These are phyloP conservation scores for Aspergillus fumigatus DNA, from an alignment of 2,329 filamentous ascomycete species.

Conservation along the genomic window DNA sequence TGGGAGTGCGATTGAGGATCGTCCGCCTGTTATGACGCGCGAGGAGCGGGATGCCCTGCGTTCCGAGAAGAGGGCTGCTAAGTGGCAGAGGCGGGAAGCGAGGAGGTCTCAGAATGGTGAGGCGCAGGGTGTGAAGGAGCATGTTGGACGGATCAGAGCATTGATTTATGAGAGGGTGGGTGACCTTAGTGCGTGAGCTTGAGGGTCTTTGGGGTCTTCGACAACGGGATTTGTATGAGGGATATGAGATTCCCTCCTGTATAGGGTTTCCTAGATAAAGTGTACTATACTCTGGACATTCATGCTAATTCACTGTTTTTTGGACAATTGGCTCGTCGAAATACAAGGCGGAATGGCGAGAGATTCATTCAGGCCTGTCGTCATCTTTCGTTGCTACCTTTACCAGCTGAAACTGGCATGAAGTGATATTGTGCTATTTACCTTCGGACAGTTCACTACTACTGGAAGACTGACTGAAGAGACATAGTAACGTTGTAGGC, in stretches of 20 bases:
- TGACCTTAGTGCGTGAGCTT: not conserved
- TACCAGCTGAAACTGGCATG: not conserved
- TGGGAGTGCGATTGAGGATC: conserved; percentile 29
- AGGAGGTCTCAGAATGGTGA: conserved; percentile 16
- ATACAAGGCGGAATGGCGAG: too few relatives aligned
- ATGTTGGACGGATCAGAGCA: conserved; percentile 25
- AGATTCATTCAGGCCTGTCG: not conserved
- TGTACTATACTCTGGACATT: not conserved
- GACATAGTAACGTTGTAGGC: not conserved
- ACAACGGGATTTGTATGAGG: not conserved
- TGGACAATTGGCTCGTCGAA: not conserved
- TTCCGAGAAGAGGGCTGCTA: conserved; percentile 26
- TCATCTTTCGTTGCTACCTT: not conserved
- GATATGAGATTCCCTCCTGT: not conserved
- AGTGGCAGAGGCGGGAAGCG: conserved; percentile 28
- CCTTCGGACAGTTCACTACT: not conserved
- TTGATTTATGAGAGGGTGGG: conserved; percentile 25
- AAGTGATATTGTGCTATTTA: not conserved
- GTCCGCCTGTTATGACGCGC: conserved; percentile 33
- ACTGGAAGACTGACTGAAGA: not conserved
- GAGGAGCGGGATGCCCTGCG: conserved; percentile 32
- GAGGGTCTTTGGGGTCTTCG: not conserved
- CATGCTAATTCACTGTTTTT: not conserved
- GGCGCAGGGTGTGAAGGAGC: conserved; percentile 11
- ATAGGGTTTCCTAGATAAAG: not conserved